A percentile compares a stretch with the other conserved stretches of the same genome.
Evolutionary conservation across 108 stramenopile species (phyloP).

Genomic region (Cyclostephanos tholiformis): DNA sequence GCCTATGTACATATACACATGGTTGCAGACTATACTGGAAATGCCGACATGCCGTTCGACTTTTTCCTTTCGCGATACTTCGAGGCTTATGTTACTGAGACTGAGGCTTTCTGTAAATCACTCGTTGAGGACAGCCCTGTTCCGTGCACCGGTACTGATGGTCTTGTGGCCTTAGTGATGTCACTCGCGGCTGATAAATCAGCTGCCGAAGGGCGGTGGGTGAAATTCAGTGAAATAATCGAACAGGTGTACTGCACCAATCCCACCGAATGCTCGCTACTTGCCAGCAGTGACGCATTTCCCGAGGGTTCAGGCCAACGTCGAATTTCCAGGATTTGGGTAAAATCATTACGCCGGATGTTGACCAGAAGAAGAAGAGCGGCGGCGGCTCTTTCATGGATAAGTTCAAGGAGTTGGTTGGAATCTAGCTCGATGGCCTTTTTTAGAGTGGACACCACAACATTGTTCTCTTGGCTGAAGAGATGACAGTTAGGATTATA

Average conservation of each 20-base stretch:
- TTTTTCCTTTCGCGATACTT: slow-evolving; percentile 27
- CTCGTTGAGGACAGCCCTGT: too few relatives aligned
- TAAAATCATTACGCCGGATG: slow-evolving; percentile 59
- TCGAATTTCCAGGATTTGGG: slow-evolving; percentile 56
- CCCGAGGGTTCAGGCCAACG: slow-evolving; percentile 74
- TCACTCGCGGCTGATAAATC: slow-evolving; percentile 90
- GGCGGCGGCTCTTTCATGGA: slow-evolving; percentile 36
- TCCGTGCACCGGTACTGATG: slow-evolving; percentile 95
- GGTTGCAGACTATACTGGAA: too few relatives aligned
- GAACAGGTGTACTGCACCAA: slow-evolving; percentile 53
- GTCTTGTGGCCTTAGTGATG: slow-evolving; percentile 94
- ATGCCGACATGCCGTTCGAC: neutral
- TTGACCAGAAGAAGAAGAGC: slow-evolving; percentile 43
- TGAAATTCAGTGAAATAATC: slow-evolving; percentile 83
- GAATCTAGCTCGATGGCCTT: too few relatives aligned
- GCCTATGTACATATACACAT: too few relatives aligned
- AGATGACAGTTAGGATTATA: too few relatives aligned
- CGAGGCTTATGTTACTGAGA: too few relatives aligned
- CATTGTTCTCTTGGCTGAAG: too few relatives aligned
- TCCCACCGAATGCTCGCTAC: slow-evolving; percentile 61
- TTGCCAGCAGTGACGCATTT: slow-evolving; percentile 55
- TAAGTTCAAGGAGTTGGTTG: slow-evolving; percentile 40
- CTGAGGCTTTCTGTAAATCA: too few relatives aligned
- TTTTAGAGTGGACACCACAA: too few relatives aligned
- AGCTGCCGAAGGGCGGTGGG: slow-evolving; percentile 86